Evolutionary conservation across 257 asterid genomes (phyloP), one percentile per base, ranked within the genome.

Genomic region (Rhazya stricta): DNA sequence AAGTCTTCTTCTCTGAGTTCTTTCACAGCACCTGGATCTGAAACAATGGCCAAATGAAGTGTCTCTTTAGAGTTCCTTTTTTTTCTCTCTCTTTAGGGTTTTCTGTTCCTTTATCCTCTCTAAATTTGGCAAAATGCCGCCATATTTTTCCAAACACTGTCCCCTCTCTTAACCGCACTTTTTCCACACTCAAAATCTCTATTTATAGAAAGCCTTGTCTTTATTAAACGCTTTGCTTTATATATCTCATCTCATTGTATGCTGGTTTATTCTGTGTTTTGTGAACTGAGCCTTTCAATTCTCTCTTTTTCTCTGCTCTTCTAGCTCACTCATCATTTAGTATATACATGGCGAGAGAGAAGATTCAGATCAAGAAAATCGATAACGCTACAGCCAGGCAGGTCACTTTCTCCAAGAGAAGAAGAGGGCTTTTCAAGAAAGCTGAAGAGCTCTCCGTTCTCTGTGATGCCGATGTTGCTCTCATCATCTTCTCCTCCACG

Each of bases 391-490:
- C 94, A 0, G 92, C 97, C 0, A 82, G 96, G 50, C 94, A 91
- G 68, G 97, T 91, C 0, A 88, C 96, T 12, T 91, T 91, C 76
- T 86, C 96, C 0, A 91, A 91, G 83, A 84, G 97, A 48, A 85
- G 96, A 84, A 90, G 93, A 83, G 96, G 96, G 23, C 87, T 91
- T 36, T 88, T 91, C 78, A 91, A 91, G 88, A 91, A 91, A 84
- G 97, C 97, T 58, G 89, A 91, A 77, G 97, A 91, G 61, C 95
- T 91, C 73, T 79, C 94, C 0, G 87, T 91, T 81, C 94, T 91
- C 5, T 91, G 97, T 74, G 96, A 91, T 85, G 94, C 97, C 27
- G 94, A 91, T 78, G 90, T 89, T 65, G 96, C 87, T 46, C 83
- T 91, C 69, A 80, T 89, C 85, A 77, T 88, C 79, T 87, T 91